Evolutionary conservation across 2,329 filamentous ascomycete species (phyloP).

Genomic region (Fusarium metavorans): DNA sequence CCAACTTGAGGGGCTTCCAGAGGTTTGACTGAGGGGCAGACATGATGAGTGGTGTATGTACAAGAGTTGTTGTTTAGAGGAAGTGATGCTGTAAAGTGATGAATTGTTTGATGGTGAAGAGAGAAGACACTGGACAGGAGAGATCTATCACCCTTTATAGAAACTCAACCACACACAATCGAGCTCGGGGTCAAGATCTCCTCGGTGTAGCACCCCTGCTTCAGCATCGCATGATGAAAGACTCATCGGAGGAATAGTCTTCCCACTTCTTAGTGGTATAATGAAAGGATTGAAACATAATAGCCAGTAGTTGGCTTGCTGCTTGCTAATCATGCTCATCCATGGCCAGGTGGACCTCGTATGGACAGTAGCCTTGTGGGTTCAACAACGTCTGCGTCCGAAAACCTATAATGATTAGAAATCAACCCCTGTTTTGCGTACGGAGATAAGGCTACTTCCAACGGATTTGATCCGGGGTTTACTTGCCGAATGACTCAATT

Average conservation of each 20-base stretch:
- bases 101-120: background rate
- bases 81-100: background rate
- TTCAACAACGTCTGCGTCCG: background rate
- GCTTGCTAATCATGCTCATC: background rate
- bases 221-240: background rate
- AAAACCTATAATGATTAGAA: background rate
- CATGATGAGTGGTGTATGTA: constrained; percentile 18
- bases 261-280: background rate
- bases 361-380: background rate
- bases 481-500: background rate
- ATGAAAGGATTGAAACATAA: background rate
- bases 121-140: background rate
- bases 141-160: background rate
- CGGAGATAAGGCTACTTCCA: background rate
- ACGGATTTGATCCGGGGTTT: background rate
- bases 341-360: background rate
- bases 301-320: background rate
- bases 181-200: background rate
- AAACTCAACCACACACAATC: background rate
- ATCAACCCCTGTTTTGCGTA: background rate
- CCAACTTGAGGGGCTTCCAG: constrained; percentile 55
- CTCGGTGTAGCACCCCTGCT: background rate
- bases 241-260: background rate
- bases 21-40: constrained; percentile 27
- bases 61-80: background rate